These are phyloP conservation scores for Torulaspora microellipsoides DNA, from an alignment of 805 yeast species.

Conservation along the genomic window DNA sequence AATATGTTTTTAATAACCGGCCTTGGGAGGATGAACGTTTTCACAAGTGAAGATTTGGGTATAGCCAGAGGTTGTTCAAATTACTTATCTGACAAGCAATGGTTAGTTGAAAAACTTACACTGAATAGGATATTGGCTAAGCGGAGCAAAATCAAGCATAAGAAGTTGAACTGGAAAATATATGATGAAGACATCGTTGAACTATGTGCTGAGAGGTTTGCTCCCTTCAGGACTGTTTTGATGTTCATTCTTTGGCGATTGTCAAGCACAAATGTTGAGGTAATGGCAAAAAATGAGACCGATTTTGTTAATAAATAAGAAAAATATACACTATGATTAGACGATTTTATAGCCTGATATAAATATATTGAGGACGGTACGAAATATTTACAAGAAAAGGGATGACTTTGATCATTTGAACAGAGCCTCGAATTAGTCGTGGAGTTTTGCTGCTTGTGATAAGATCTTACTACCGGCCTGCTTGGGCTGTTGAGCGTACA, in stretches of 20 bases:
- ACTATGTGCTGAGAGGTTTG: conserved; percentile 51
- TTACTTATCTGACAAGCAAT: conserved; percentile 54
- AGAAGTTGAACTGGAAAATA: conserved; percentile 62
- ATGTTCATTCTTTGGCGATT: conserved; percentile 75
- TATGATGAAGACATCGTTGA: conserved; percentile 55
- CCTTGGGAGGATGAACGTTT: conserved; percentile 60
- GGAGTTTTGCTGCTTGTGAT: conserved; percentile 36
- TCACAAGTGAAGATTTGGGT: conserved; percentile 78
- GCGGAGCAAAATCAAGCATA: conserved; percentile 36
- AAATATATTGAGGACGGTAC: no score
- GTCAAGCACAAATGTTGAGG: conserved; percentile 53
- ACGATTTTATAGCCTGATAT: no score
- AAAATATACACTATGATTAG: background rate
- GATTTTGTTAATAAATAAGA: conserved; percentile 18
- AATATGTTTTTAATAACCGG: conserved; percentile 81
- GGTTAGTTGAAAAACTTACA: conserved; percentile 43
- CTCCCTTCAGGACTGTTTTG: conserved; percentile 63
- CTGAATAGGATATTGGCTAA: conserved; percentile 36
- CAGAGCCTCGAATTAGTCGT: conserved; percentile 9
- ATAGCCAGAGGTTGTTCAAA: conserved; percentile 73
- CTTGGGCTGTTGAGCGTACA: conserved; percentile 30
- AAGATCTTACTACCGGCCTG: conserved; percentile 33
- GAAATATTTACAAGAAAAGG: no score
- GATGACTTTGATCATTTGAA: no score
- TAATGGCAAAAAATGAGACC: conserved; percentile 30